Evolutionary conservation across 257 asterid species (phyloP), one percentile per base, ranked within the genome.

Genomic region (Datura wrightii): DNA sequence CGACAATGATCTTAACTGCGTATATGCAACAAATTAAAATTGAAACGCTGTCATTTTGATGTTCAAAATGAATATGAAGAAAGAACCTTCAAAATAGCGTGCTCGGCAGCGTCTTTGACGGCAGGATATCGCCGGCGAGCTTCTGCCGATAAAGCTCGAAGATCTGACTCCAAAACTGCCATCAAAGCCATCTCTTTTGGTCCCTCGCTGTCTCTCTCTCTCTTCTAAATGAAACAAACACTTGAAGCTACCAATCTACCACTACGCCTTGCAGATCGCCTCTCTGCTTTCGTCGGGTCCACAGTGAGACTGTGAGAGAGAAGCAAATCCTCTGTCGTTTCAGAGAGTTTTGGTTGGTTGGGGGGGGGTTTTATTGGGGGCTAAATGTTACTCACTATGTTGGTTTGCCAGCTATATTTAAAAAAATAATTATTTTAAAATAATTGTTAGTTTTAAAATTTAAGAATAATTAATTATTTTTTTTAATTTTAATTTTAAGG

Each of bases 71-170:
- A 36, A 66, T 14, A 66, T 14, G 24, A 66, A 37, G n/a, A 79
- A 41, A 18, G 13, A 55, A 94, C 99, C 98, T 96, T 96, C 74
- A 96, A 80, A 79, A 94, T 96, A 55, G 98, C 99, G 86, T 96
- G 98, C 82, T 96, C 99, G 19, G 99, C 99, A 76, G 98, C 99
- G 91, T 96, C 99, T 87, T 96, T 96, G 85, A 96, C 93, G 86
- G 97, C 88, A 85, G 99, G 98, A 79, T 93, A 91, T 81, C 98
- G 98, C 86, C 99, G 98, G 88, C 99, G 99, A 88, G 99, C 93
- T 93, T 96, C 99, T 34, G 94, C 89, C 3, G 99, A 96, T 80
- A 96, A 98, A 85, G 98, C 97, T 89, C 99, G 91, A 62, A 96
- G 98, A 94, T 96, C 99, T 85, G 98, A 91, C 94, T 96, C 99